These are phyloP conservation scores for Cymbidium sinense DNA, from an alignment of 106 monocot genomes.

Conservation along the genomic window DNA sequence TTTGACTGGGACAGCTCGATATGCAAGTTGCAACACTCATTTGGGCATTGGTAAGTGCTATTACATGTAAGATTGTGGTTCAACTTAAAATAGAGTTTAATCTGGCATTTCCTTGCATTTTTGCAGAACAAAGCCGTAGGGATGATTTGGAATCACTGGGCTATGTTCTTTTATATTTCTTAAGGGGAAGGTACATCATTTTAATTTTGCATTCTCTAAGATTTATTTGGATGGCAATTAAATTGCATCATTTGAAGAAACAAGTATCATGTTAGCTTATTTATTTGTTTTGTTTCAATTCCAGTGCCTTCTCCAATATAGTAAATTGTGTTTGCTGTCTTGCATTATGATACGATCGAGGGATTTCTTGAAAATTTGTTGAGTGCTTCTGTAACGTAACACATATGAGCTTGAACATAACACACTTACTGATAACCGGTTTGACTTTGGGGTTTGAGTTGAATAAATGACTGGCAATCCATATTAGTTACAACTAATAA, in stretches of 20 bases:
- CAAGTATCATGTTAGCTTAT: not conserved
- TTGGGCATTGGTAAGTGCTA: constrained; percentile 75
- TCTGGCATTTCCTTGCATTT: constrained; percentile 3
- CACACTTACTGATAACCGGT: not conserved
- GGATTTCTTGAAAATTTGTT: not conserved
- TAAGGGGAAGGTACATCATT: constrained; percentile 73
- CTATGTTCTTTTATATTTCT: constrained; percentile 90
- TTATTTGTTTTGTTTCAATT: not conserved
- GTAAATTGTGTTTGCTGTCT: not conserved
- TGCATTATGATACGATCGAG: not conserved
- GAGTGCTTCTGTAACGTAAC: not conserved
- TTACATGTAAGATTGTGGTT: constrained; percentile 1
- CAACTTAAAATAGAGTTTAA: not conserved
- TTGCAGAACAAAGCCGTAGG: constrained; percentile 91
- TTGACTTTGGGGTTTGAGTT: not conserved
- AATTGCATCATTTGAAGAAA: not conserved
- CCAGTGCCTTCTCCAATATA: not conserved
- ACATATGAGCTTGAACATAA: not conserved
- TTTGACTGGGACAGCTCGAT: constrained; percentile 91
- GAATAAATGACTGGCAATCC: not conserved
- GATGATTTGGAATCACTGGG: constrained; percentile 99
- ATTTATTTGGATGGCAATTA: not conserved
- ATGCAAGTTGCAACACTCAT: constrained; percentile 98
- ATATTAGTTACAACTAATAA: not conserved
- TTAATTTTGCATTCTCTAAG: not conserved